Evolutionary conservation across 345 rosid species (phyloP).

Genomic region (Citrus trifoliata): DNA sequence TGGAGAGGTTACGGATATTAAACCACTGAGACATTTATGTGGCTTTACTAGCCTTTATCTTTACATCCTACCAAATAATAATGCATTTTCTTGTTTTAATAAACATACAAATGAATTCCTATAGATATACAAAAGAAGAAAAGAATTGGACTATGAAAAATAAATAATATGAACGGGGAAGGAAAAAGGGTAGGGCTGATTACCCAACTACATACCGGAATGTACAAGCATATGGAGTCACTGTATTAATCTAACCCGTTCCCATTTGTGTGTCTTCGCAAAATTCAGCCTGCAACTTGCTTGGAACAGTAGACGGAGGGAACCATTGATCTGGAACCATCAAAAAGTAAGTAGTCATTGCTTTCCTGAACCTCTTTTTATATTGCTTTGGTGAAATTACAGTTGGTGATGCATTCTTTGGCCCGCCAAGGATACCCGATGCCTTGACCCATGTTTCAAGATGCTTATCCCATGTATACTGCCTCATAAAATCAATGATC

Average conservation of each 20-base stretch:
- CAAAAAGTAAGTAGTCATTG: conserved; percentile 83
- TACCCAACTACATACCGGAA: conserved; percentile 23
- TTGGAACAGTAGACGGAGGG: conserved; percentile 48
- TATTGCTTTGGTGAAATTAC: conserved; percentile 96
- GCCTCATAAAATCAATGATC: conserved; percentile 95
- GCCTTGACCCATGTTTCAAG: conserved; percentile 94
- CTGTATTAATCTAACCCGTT: conserved; percentile 33
- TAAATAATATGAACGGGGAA: conserved; percentile 1
- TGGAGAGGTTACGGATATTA: conserved; percentile 41
- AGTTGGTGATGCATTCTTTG: conserved; percentile 72
- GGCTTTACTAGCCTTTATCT: conserved; percentile 36
- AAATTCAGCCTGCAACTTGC: conserved; percentile 56
- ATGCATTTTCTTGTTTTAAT: conserved; percentile 24
- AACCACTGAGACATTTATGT: conserved; percentile 34
- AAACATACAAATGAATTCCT: conserved; percentile 21
- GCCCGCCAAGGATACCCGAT: conserved; percentile 90
- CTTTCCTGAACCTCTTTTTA: conserved; percentile 96
- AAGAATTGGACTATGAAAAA: conserved; percentile 25
- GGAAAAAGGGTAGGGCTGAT: conserved; percentile 11
- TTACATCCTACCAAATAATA: conserved; percentile 37
- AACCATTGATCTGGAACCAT: conserved; percentile 99
- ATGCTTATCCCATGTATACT: conserved; percentile 99
- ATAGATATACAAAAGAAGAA: background rate
- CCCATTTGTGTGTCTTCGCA: conserved; percentile 46
- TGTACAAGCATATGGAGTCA: conserved; percentile 31